Percentiles rank a stretch among this genome's conserved stretches.
phyloP scores from a whole-genome alignment of 371 early-diverging fungal genomes.

The Actinomortierella wolfii region DNA sequence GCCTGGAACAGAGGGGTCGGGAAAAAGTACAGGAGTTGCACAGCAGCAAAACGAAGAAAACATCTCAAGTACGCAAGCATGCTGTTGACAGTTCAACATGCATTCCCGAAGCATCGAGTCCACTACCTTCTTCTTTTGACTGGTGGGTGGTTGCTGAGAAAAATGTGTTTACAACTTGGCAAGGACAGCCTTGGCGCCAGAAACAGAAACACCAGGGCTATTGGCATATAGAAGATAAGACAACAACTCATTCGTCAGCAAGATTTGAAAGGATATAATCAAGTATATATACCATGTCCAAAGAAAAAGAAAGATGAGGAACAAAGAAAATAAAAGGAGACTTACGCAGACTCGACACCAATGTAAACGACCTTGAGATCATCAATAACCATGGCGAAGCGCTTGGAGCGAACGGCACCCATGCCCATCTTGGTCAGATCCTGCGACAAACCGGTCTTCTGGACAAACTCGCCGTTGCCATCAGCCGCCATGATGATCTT shows the following conservation, averaged over 20 bases:
- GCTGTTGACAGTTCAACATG: too few species aligned
- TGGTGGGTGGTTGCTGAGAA: too few species aligned
- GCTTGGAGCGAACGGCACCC: slow-evolving; percentile 47
- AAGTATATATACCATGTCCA: neutral
- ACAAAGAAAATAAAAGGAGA: slow-evolving; percentile 1
- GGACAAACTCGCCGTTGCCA: slow-evolving; percentile 65
- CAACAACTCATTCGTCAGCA: too few species aligned
- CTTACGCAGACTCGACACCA: slow-evolving; percentile 64
- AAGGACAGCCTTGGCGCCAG: slow-evolving; percentile 31
- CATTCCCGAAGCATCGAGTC: too few species aligned
- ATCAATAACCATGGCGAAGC: slow-evolving; percentile 73
- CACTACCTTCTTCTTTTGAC: too few species aligned
- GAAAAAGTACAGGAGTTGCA: too few species aligned
- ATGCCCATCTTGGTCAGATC: slow-evolving; percentile 49
- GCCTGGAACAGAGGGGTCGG: too few species aligned
- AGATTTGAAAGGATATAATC: too few species aligned
- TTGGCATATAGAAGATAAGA: too few species aligned
- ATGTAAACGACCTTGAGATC: slow-evolving; percentile 70
- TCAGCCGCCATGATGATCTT: slow-evolving; percentile 75
- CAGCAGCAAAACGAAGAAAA: too few species aligned
- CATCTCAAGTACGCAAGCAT: too few species aligned
- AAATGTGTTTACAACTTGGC: slow-evolving; percentile 12
- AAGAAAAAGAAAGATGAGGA: neutral
- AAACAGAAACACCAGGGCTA: slow-evolving; percentile 29
- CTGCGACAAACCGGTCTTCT: slow-evolving; percentile 63